phyloP scores from a whole-genome alignment of 805 yeast genomes.

The Wickerhamiella vanderwaltii region DNA sequence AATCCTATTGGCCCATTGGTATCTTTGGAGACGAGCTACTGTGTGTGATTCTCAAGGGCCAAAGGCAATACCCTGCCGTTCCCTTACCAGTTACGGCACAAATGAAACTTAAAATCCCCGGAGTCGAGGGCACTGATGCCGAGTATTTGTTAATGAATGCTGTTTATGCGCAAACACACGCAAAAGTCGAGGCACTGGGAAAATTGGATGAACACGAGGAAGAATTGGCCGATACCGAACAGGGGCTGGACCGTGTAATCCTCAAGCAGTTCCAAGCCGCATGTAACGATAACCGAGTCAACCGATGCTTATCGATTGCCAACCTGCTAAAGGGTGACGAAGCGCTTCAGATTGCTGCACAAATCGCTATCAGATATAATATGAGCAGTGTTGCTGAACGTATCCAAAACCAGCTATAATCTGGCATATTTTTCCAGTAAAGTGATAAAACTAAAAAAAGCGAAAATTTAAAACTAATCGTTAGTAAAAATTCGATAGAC shows the following conservation, averaged over 20 bases:
- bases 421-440: too few species aligned
- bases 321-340: constrained; percentile 60
- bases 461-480: too few species aligned
- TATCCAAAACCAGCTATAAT: constrained; percentile 1
- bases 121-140: constrained; percentile 26
- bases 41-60: constrained; percentile 63
- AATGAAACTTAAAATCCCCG: constrained; percentile 57
- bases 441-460: too few species aligned
- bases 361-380: constrained; percentile 67
- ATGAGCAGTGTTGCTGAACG: constrained; percentile 40
- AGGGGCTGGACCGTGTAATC: constrained; percentile 62
- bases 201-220: constrained; percentile 32
- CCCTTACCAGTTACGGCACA: constrained; percentile 82
- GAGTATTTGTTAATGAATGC: constrained; percentile 22
- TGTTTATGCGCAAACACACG: constrained; percentile 20
- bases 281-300: constrained; percentile 51
- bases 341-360: constrained; percentile 71
- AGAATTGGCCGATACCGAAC: constrained; percentile 40
- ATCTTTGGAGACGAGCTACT: constrained; percentile 49
- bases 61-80: constrained; percentile 53
- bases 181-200: constrained; percentile 16
- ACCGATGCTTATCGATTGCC: constrained; percentile 59
- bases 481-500: too few species aligned
- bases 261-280: constrained; percentile 62
- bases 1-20: constrained; percentile 84